Conservation (phyloP, 2,329 filamentous ascomycete species). For the Neonectria ditissima region DNA sequence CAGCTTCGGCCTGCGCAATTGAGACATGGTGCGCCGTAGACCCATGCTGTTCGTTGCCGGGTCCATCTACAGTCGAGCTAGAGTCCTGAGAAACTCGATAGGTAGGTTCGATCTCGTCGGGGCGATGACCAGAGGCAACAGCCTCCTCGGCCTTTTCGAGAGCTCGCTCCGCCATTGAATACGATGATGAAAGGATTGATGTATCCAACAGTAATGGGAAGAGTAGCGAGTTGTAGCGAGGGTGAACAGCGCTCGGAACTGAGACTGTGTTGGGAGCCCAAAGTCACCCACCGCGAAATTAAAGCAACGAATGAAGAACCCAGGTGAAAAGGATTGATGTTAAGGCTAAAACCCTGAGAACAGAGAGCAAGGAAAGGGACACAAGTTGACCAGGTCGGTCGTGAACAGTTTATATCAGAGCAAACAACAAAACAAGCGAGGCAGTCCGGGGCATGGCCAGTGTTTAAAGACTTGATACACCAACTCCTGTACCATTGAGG, state of each 20-base stretch:
- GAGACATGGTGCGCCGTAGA: constrained; percentile 60
- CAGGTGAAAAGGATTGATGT: background rate
- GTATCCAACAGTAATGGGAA: background rate
- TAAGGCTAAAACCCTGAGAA: background rate
- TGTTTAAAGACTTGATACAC: constrained; percentile 23
- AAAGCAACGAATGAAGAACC: constrained; percentile 9
- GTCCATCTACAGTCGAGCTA: constrained; percentile 44
- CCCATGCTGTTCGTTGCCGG: constrained; percentile 33
- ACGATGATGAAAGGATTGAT: background rate
- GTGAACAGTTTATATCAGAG: background rate
- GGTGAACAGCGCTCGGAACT: constrained; percentile 28
- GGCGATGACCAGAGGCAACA: constrained; percentile 44
- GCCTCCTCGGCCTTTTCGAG: constrained; percentile 47
- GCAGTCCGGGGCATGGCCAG: constrained; percentile 14
- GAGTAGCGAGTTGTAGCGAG: constrained; percentile 12
- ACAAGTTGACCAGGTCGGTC: constrained; percentile 15
- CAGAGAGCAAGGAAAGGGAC: constrained; percentile 1
- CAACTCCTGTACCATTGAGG: constrained; percentile 12
- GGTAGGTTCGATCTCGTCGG: constrained; percentile 40
- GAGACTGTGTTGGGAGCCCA: constrained; percentile 43
- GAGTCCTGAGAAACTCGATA: constrained; percentile 44
- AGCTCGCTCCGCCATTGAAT: constrained; percentile 45
- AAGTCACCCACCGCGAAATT: constrained; percentile 41
- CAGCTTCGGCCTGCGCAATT: constrained; percentile 74
- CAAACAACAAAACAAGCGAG: background rate